Percentiles rank a stretch among this genome's conserved stretches.
These are phyloP conservation scores for Hypoxylon lienhwacheense DNA, from an alignment of 495 filamentous ascomycete genomes.

Conservation along the genomic window DNA sequence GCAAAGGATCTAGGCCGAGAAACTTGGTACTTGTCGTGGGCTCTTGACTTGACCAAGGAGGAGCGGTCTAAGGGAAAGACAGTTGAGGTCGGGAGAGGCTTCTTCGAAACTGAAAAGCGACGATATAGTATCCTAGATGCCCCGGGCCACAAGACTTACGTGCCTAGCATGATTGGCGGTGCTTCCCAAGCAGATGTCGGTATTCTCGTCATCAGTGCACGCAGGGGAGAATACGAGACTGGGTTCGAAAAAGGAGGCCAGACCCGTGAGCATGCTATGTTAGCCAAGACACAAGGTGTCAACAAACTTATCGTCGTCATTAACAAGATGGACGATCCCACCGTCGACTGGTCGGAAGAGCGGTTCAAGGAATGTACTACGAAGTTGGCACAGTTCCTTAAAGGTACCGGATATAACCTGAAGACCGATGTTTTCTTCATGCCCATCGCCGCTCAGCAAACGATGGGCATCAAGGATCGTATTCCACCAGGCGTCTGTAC, in stretches of 20 bases:
- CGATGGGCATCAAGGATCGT: slow-evolving; percentile 83
- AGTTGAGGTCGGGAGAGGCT: slow-evolving; percentile 93
- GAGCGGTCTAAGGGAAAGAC: slow-evolving; percentile 97
- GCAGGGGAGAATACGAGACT: slow-evolving; percentile 99
- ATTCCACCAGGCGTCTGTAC: slow-evolving; percentile 72
- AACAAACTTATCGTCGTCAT: slow-evolving; percentile 91
- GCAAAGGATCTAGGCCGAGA: slow-evolving; percentile 95
- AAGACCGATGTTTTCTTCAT: slow-evolving; percentile 92
- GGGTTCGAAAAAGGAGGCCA: slow-evolving; percentile 99
- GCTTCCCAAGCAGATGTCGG: slow-evolving; percentile 96
- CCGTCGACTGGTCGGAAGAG: slow-evolving; percentile 90
- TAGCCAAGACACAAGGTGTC: slow-evolving; percentile 98
- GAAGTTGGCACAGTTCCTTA: slow-evolving; percentile 86
- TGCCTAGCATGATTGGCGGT: slow-evolving; percentile 95
- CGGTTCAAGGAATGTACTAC: slow-evolving; percentile 89
- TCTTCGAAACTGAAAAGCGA: slow-evolving; percentile 90
- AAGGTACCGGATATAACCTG: slow-evolving; percentile 85
- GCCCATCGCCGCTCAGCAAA: slow-evolving; percentile 90
- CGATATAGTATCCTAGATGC: slow-evolving; percentile 94
- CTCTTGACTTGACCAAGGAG: slow-evolving; percentile 92
- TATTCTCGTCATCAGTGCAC: slow-evolving; percentile 91
- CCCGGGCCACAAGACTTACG: slow-evolving; percentile 94
- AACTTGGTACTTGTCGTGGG: slow-evolving; percentile 98
- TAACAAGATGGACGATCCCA: slow-evolving; percentile 98
- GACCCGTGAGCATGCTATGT: slow-evolving; percentile 93